These are phyloP conservation scores for Fusarium marasasianum DNA, from an alignment of 2,329 filamentous ascomycete genomes.

Conservation along the genomic window DNA sequence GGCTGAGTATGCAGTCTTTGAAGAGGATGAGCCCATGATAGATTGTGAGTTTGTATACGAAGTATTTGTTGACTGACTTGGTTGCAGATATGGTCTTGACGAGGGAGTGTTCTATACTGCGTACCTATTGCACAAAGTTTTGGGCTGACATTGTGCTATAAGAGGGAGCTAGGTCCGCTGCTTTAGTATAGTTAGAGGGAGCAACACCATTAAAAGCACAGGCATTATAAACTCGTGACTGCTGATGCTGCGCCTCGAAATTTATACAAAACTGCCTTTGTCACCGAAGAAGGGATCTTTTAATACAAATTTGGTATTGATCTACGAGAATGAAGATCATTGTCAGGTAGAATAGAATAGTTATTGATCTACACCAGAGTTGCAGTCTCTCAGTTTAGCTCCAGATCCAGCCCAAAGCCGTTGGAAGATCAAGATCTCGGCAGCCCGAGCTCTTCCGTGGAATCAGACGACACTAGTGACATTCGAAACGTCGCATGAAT, in stretches of 20 bases:
- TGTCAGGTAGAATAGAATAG: neutral
- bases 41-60: neutral
- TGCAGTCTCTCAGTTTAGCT: slow-evolving; percentile 9
- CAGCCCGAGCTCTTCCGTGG: slow-evolving; percentile 3
- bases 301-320: neutral
- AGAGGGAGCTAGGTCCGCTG: neutral
- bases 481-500: slow-evolving; percentile 9
- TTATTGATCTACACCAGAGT: slow-evolving; percentile 10
- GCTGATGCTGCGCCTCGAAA: neutral
- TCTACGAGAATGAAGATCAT: slow-evolving; percentile 3
- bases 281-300: neutral
- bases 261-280: neutral
- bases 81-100: neutral
- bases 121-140: neutral
- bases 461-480: slow-evolving; percentile 16
- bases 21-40: slow-evolving; percentile 21
- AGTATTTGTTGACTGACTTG: neutral
- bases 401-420: slow-evolving; percentile 12
- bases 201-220: neutral
- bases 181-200: neutral
- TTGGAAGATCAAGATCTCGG: slow-evolving; percentile 14
- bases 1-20: slow-evolving; percentile 20
- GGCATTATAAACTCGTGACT: neutral
- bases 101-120: neutral
- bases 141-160: neutral